phyloP scores from a whole-genome alignment of 441 rosid genomes.

The Aquilaria agallochum region DNA sequence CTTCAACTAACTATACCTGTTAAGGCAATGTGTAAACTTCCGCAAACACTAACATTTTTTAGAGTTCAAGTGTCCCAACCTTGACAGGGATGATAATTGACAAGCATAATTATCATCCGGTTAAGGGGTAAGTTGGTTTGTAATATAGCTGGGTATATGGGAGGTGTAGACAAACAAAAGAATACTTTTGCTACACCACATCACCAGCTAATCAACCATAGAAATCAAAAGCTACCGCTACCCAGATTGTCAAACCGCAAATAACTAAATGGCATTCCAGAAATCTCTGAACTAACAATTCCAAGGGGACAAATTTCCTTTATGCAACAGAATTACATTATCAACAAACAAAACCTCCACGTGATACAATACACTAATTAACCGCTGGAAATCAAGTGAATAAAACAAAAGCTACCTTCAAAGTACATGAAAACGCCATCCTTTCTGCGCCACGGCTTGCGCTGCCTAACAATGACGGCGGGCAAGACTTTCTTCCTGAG shows the following conservation, averaged over 20 bases:
- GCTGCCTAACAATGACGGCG: conserved; percentile 76
- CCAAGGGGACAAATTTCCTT: no score
- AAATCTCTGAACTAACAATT: no score
- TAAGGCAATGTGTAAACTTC: background rate
- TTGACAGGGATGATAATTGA: conserved; percentile 30
- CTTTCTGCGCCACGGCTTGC: conserved; percentile 90
- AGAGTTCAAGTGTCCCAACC: conserved; percentile 23
- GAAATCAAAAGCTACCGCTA: background rate
- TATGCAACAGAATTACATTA: background rate
- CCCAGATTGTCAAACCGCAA: background rate
- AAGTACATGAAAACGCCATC: conserved; percentile 86
- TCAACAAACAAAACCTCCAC: background rate
- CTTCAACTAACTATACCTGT: background rate
- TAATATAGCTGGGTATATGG: conserved; percentile 36
- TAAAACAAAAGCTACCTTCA: conserved; percentile 38
- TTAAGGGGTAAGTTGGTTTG: conserved; percentile 21
- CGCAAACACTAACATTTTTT: background rate
- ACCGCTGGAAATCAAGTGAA: background rate
- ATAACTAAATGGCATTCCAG: background rate
- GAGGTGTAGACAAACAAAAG: conserved; percentile 31
- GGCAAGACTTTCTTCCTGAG: conserved; percentile 84
- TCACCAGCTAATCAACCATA: conserved; percentile 31
- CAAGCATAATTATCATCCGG: conserved; percentile 14
- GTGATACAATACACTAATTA: no score
- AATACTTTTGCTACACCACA: conserved; percentile 27